A percentile compares a stretch with the other conserved stretches of the same genome.
These are phyloP conservation scores for Jacaranda copaia DNA, from an alignment of 257 asterid genomes.

Conservation along the genomic window DNA sequence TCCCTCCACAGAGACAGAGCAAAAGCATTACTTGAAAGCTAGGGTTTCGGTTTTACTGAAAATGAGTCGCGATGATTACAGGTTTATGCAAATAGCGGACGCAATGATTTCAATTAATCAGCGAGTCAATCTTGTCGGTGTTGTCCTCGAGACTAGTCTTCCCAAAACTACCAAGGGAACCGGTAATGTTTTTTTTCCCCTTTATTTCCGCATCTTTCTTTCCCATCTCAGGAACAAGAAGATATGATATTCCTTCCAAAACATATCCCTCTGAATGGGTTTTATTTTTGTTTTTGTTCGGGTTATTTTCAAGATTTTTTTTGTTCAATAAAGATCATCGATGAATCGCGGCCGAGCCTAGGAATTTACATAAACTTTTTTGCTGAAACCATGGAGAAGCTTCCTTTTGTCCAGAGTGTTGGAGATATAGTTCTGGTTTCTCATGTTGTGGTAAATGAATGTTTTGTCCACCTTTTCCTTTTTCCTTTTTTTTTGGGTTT, in stretches of 20 bases:
- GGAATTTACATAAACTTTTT: slow-evolving; percentile 62
- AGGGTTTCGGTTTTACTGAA: slow-evolving; percentile 38
- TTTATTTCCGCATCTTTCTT: not conserved
- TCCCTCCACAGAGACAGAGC: not conserved
- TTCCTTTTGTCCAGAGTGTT: slow-evolving; percentile 60
- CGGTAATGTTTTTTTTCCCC: slow-evolving; percentile 44
- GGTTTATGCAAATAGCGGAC: slow-evolving; percentile 57
- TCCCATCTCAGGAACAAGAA: not conserved
- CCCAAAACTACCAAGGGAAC: slow-evolving; percentile 70
- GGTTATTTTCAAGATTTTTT: slow-evolving; percentile 57
- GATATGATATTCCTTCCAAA: not conserved
- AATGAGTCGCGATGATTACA: slow-evolving; percentile 62
- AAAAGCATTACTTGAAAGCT: not conserved
- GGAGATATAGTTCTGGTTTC: slow-evolving; percentile 73
- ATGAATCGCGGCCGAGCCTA: slow-evolving; percentile 57
- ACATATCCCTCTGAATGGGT: slow-evolving; percentile 10
- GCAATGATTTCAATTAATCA: slow-evolving; percentile 62
- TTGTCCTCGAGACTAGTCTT: slow-evolving; percentile 55
- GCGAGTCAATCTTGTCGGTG: slow-evolving; percentile 71
- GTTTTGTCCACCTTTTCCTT: not conserved
- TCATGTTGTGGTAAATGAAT: slow-evolving; percentile 62
- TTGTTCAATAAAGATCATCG: slow-evolving; percentile 60
- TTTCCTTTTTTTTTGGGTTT: too few relatives aligned
- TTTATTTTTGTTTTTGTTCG: slow-evolving; percentile 3
- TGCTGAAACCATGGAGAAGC: slow-evolving; percentile 62